Conservation (phyloP, 2,329 filamentous ascomycete species). For the Ophiostoma sp. region DNA sequence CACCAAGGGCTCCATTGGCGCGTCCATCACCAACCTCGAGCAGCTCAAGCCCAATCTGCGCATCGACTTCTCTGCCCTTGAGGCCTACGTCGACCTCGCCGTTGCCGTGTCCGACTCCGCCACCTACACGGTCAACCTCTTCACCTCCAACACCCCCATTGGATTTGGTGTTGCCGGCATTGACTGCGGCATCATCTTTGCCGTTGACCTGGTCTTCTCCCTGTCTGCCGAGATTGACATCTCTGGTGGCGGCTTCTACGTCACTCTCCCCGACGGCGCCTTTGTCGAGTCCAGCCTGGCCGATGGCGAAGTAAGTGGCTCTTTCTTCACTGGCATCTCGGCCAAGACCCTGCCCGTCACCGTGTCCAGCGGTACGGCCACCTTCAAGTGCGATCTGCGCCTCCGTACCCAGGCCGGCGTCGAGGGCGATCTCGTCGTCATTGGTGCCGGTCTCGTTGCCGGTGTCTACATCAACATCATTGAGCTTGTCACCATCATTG, state of each 20-base stretch:
- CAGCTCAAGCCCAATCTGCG: constrained; percentile 39
- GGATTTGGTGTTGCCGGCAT: constrained; percentile 42
- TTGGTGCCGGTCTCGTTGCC: constrained; percentile 41
- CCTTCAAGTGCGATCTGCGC: constrained; percentile 47
- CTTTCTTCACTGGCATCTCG: constrained; percentile 42
- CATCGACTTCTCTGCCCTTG: constrained; percentile 46
- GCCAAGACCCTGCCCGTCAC: constrained; percentile 44
- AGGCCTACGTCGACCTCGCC: constrained; percentile 48
- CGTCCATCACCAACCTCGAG: constrained; percentile 40
- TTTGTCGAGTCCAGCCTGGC: constrained; percentile 40
- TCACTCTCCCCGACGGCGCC: constrained; percentile 45
- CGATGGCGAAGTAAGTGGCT: constrained; percentile 42
- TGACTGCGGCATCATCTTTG: constrained; percentile 44
- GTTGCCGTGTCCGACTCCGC: constrained; percentile 42
- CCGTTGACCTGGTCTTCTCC: constrained; percentile 48
- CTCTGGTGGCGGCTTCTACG: constrained; percentile 46
- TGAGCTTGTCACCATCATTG: constrained; percentile 46
- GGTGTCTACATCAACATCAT: constrained; percentile 49
- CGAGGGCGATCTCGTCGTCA: constrained; percentile 33
- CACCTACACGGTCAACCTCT: constrained; percentile 49
- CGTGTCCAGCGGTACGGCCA: constrained; percentile 43
- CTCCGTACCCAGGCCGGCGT: constrained; percentile 45
- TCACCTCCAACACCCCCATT: constrained; percentile 41
- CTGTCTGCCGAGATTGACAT: constrained; percentile 47
- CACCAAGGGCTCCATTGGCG: constrained; percentile 45